Evolutionary conservation across 805 yeast genomes (phyloP), one percentile per base, ranked within the genome.

Genomic region (Ogataea pini): DNA sequence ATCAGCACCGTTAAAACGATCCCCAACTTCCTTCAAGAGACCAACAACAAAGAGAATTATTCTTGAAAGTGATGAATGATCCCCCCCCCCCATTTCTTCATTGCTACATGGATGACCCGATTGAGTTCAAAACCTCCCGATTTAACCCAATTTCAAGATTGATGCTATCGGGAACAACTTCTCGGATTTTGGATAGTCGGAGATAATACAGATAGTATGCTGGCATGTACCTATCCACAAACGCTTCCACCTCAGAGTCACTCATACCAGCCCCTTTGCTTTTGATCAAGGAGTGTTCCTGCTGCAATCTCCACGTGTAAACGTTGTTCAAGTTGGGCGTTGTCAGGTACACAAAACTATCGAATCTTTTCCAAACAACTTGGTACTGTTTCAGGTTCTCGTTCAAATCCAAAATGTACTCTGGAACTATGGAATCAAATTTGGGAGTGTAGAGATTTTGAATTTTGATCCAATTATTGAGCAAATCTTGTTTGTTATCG

Each of bases 181-280:
- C 31, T 7, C 16, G 36, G 20, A 55, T 51, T 2, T 44, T 25
- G 4, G 47, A 33, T 12, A 65, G 46, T 9, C 54, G 42, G 36
- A 54, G 50, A 59, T 80, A 85, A 63, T 87, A 94, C 17, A 91
- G 60, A 52, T 80, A 77, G 59, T 92, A 92, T 31, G 85, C 79
- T 1, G 96, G 96, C 89, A 87, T 85, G 65, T 92, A 92, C 51
- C 96, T 76, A 50, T 85, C 80, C 9, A 92, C 84, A 71, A 94
- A 94, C 16, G 54, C 54, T 8, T 56, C 65, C 4, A 92, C 96
- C 57, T 85, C 77, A 1, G 62, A 73, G 56, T 87, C 94, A 1
- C 84, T 67, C 98, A 94, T 91, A 0, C 98, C 98, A 1, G 57
- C 44, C 0, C 96, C 96, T 19, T 65, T 72, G 8, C 51, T 44